Conservation (phyloP, 208 protist species). For the Angomonas desouzai region DNA sequence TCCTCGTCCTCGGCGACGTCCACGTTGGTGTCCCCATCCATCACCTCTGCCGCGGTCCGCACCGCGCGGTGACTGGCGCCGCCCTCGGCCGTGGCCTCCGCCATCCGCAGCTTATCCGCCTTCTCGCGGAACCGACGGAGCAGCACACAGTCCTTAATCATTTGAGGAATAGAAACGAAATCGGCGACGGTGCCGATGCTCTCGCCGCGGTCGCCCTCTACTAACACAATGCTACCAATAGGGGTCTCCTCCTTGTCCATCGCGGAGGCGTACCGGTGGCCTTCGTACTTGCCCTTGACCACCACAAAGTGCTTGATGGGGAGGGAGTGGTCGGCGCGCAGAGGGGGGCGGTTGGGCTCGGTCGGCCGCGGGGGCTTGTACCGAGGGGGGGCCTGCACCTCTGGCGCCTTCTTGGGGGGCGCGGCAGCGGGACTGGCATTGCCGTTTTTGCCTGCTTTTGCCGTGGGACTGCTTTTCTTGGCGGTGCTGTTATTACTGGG, state of each 20-base stretch:
- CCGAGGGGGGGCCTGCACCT: background rate
- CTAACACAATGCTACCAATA: conserved; percentile 41
- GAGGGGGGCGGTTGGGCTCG: conserved; percentile 13
- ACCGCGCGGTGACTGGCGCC: background rate
- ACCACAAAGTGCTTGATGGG: conserved; percentile 40
- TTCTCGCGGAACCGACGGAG: conserved; percentile 1
- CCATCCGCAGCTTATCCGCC: conserved; percentile 16
- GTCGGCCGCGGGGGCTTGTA: conserved; percentile 7
- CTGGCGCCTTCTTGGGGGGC: background rate
- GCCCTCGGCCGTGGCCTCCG: background rate
- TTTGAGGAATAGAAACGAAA: conserved; percentile 29
- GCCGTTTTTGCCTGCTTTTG: background rate
- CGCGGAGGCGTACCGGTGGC: conserved; percentile 40
- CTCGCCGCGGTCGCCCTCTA: conserved; percentile 66
- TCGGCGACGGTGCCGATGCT: conserved; percentile 45
- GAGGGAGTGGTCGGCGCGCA: conserved; percentile 26
- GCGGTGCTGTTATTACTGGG: background rate
- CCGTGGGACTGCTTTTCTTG: background rate
- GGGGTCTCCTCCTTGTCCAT: conserved; percentile 16
- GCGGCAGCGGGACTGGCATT: background rate
- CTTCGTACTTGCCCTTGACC: conserved; percentile 57
- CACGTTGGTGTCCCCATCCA: conserved; percentile 1
- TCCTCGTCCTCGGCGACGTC: conserved; percentile 17
- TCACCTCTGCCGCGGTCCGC: conserved; percentile 1
- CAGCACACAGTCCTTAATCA: conserved; percentile 32